Percentiles rank a stretch among this genome's conserved stretches.
These are phyloP conservation scores for Willaertia magna DNA, from an alignment of 208 protist species.

Conservation along the genomic window DNA sequence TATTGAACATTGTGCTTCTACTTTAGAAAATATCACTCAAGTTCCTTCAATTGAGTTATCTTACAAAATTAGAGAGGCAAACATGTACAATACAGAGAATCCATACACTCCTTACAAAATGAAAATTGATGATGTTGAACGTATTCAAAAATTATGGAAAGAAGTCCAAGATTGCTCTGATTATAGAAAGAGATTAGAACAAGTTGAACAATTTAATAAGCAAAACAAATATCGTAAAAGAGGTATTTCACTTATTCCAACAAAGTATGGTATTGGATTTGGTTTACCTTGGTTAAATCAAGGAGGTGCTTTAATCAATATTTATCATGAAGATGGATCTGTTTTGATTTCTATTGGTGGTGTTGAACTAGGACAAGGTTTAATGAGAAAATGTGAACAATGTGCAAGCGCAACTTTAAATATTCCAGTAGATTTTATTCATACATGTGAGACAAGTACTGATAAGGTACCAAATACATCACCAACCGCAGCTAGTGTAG, in stretches of 20 bases:
- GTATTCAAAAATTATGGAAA: slow-evolving; percentile 32
- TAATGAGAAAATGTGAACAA: slow-evolving; percentile 41
- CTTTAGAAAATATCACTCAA: neutral
- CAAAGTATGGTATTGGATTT: slow-evolving; percentile 69
- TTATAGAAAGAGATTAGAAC: slow-evolving; percentile 10
- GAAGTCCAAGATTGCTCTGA: slow-evolving; percentile 5
- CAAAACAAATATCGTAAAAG: slow-evolving; percentile 55
- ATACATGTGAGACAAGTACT: slow-evolving; percentile 38
- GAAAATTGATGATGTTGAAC: neutral
- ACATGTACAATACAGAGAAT: neutral
- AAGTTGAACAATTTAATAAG: slow-evolving; percentile 48
- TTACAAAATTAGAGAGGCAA: neutral
- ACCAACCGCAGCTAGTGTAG: slow-evolving; percentile 27
- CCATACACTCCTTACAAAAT: neutral
- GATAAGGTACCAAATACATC: slow-evolving; percentile 50
- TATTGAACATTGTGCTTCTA: slow-evolving; percentile 43
- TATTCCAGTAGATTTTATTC: slow-evolving; percentile 29
- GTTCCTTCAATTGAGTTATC: neutral
- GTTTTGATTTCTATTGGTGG: slow-evolving; percentile 51
- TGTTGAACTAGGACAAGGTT: slow-evolving; percentile 48
- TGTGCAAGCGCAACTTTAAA: slow-evolving; percentile 35
- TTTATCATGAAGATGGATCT: slow-evolving; percentile 45
- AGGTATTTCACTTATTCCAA: slow-evolving; percentile 53
- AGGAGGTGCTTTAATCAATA: slow-evolving; percentile 26
- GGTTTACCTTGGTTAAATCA: slow-evolving; percentile 52